phyloP scores from a whole-genome alignment of 1,139 yeast species.

The Hansenula sp. region DNA sequence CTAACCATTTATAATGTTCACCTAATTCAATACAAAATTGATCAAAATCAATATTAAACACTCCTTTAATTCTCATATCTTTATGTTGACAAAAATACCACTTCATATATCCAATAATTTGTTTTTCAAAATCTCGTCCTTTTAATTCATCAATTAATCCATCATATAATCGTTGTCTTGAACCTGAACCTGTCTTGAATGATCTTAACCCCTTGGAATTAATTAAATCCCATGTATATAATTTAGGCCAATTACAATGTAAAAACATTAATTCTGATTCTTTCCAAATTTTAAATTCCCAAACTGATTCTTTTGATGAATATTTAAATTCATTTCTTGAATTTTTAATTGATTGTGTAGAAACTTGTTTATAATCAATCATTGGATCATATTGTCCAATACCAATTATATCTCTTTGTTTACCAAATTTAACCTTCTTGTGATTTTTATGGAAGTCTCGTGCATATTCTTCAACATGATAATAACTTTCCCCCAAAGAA shows the following conservation, averaged over 20 bases:
- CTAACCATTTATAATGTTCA: background rate
- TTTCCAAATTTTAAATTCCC: constrained; percentile 13
- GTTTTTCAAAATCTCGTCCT: constrained; percentile 8
- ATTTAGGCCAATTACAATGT: constrained; percentile 14
- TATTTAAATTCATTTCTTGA: constrained; percentile 7
- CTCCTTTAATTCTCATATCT: background rate
- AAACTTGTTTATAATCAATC: constrained; percentile 5
- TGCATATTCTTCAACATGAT: constrained; percentile 37
- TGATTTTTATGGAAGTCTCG: constrained; percentile 23
- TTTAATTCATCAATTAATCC: constrained; percentile 6
- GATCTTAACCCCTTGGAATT: background rate
- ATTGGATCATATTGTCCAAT: constrained; percentile 15
- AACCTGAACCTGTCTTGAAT: constrained; percentile 4
- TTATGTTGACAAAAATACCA: constrained; percentile 12
- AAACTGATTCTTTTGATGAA: constrained; percentile 3
- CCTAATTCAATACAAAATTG: background rate
- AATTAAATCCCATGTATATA: constrained; percentile 9
- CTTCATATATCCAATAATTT: constrained; percentile 6
- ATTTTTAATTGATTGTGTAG: background rate
- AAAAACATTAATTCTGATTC: constrained; percentile 10
- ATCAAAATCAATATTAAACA: background rate
- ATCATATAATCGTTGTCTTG: constrained; percentile 10
- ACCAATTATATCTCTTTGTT: constrained; percentile 7
- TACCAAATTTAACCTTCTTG: constrained; percentile 23
- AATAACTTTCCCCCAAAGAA: constrained; percentile 40